phyloP scores from a whole-genome alignment of 2,329 filamentous ascomycete genomes.

The Cryoendolithus antarcticus region DNA sequence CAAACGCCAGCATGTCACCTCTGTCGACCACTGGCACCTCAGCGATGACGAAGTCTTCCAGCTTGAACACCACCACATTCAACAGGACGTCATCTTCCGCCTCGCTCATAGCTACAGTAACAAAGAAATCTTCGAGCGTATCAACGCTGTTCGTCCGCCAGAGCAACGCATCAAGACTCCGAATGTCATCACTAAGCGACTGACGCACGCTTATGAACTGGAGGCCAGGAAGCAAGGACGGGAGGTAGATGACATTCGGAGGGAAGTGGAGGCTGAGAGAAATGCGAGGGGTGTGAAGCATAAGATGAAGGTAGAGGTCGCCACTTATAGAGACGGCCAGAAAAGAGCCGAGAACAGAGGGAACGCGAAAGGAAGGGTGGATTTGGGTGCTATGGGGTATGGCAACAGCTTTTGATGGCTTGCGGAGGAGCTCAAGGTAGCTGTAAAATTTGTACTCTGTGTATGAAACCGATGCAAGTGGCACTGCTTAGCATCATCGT shows the following conservation, averaged over 20 bases:
- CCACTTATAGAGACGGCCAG: slow-evolving; percentile 1
- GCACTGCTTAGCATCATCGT: too few species aligned
- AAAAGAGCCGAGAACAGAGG: too few species aligned
- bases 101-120: slow-evolving; percentile 8
- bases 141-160: slow-evolving; percentile 4
- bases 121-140: slow-evolving; percentile 4
- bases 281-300: slow-evolving; percentile 5
- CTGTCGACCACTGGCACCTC: neutral
- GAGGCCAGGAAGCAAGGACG: neutral
- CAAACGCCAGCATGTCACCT: neutral
- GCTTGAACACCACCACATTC: neutral
- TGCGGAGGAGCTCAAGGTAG: too few species aligned
- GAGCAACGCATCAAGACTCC: neutral
- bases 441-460: too few species aligned
- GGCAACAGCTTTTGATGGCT: too few species aligned
- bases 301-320: neutral
- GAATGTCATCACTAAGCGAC: slow-evolving; percentile 6
- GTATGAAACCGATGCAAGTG: too few species aligned
- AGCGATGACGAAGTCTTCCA: slow-evolving; percentile 5
- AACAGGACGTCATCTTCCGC: slow-evolving; percentile 4
- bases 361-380: too few species aligned
- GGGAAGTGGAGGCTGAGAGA: slow-evolving; percentile 2
- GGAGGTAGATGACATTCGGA: slow-evolving; percentile 1
- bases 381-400: too few species aligned
- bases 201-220: slow-evolving; percentile 6